Evolutionary conservation across 345 rosid species (phyloP), one percentile per base, ranked within the genome.

Genomic region (Sonneratia caseolaris): DNA sequence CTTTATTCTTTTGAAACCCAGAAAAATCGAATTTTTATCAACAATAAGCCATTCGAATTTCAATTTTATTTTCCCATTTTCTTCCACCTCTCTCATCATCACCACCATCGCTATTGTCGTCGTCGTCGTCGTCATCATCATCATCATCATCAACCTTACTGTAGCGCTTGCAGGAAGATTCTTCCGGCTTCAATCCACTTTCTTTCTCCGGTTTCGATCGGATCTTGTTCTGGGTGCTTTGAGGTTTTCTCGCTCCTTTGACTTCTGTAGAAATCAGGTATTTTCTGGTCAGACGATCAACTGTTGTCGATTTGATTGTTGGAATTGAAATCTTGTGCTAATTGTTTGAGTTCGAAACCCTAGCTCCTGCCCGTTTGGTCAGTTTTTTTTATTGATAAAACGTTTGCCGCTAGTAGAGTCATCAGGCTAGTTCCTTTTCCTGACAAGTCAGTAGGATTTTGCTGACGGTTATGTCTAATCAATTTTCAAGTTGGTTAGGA

Each of bases 131-230:
- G 7, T 47, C 51, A 10, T 47, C 15, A 13, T 47, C 51, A 10
- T 47, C 51, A 47, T 47, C 51, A 13, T 47, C 51, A 13, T 65
- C 76, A 51, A 51, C 66, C 76, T 72, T 56, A 83, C 90, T 78
- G 89, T 77, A 73, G 73, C 78, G 84, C 74, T 81, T 78, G 71
- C 79, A 84, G 88, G 85, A 76, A 81, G 81, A 75, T 79, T 79
- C 79, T 67, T 73, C 82, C 85, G 83, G 79, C 82, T 74, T 0
- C 3, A 47, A 7, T 47, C 51, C 51, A 8, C 51, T 12, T 47
- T 80, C 19, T 71, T 70, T 71, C 5, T 24, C 59, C 7, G 37
- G 14, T 35, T 49, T 14, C 56, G 32, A 32, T 71, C 21, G 7
- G 16, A 71, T 71, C 35, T 45, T 69, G 69, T 27, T 38, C 62